Base-by-base conservation (phyloP, 2,329 filamentous ascomycete species). In the Diaporthe velutina region DNA sequence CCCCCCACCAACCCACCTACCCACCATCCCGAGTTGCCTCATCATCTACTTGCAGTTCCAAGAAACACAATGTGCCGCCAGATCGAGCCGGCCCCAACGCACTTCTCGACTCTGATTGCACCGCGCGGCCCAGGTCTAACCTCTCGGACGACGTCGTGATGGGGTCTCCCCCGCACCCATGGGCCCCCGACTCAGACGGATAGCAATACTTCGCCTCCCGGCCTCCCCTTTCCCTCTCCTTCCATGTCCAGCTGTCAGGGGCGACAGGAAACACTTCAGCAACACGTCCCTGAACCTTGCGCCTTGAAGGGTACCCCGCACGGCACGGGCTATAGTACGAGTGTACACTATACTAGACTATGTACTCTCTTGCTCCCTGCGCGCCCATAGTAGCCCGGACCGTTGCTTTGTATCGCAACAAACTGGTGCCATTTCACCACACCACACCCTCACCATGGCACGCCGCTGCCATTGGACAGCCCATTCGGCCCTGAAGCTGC, bases 161-260 rank as follows among this genome's bases (percentile, higher is more conserved):
- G 64, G 45, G 64, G 64, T 67, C 64, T 67, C 64, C 64, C 64
- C 64, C 64, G 64, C 64, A 67, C 45, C 64, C 64, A 67, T 33
- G 45, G 61, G 4, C n/a, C 45, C 64, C 64, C 45, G 64, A 52
- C 64, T 52, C 45, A 33, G 64, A 35, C 64, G 22, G 30, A 52
- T 12, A 50, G 64, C 22, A 52, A 52, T 67, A 17, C 45, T 52
- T 67, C 22, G 64, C 64, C 64, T 67, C 64, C 30, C 64, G 64
- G 45, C 22, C 30, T 22, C 64, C 30, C 64, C 64, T 52, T 52
- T 52, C 30, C 38, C 30, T 25, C 19, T 4, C 28, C 70, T 22
- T 61, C 57, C 70, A 40, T 38, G 30, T 54, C 45, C 70, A 64
- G 33, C 33, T 42, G 42, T 33, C 57, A 64, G 40, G 57, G 70